A percentile compares a stretch with the other conserved stretches of the same genome.
Conservation (phyloP, 495 filamentous ascomycete genomes). For the Aspergillus ellipticus region DNA sequence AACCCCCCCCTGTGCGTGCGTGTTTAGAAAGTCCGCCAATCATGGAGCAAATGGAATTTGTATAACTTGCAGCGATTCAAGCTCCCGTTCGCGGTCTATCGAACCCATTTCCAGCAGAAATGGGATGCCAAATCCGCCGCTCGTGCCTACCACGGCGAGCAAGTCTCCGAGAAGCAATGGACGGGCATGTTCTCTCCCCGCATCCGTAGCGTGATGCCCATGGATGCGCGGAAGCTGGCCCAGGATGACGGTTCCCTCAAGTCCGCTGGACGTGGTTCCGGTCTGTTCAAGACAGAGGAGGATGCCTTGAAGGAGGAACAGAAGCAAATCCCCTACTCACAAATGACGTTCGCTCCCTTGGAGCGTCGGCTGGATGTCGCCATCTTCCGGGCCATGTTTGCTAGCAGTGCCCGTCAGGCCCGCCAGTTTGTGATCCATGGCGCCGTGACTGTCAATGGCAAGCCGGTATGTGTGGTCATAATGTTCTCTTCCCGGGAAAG, state of each 20-base stretch:
- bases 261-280: slow-evolving; percentile 78
- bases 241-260: slow-evolving; percentile 71
- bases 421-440: slow-evolving; percentile 93
- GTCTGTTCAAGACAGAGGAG: slow-evolving; percentile 37
- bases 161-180: slow-evolving; percentile 87
- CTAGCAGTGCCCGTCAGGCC: slow-evolving; percentile 90
- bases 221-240: slow-evolving; percentile 76
- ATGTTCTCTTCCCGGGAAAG: no score
- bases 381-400: slow-evolving; percentile 88
- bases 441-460: slow-evolving; percentile 90
- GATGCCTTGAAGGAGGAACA: slow-evolving; percentile 1
- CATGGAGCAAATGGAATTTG: slow-evolving; percentile 96
- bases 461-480: slow-evolving; percentile 62
- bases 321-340: slow-evolving; percentile 67
- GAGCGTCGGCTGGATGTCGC: slow-evolving; percentile 89
- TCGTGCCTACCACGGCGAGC: slow-evolving; percentile 90
- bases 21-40: slow-evolving; percentile 82
- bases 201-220: slow-evolving; percentile 75
- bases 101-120: slow-evolving; percentile 97
- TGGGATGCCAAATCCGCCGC: slow-evolving; percentile 80
- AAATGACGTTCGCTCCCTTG: slow-evolving; percentile 87
- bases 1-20: slow-evolving; percentile 9
- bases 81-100: slow-evolving; percentile 24
- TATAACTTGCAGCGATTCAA: slow-evolving; percentile 70
- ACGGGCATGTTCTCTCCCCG: slow-evolving; percentile 81